Conservation (phyloP, 495 filamentous ascomycete species). For the Annulohypoxylon bovei region DNA sequence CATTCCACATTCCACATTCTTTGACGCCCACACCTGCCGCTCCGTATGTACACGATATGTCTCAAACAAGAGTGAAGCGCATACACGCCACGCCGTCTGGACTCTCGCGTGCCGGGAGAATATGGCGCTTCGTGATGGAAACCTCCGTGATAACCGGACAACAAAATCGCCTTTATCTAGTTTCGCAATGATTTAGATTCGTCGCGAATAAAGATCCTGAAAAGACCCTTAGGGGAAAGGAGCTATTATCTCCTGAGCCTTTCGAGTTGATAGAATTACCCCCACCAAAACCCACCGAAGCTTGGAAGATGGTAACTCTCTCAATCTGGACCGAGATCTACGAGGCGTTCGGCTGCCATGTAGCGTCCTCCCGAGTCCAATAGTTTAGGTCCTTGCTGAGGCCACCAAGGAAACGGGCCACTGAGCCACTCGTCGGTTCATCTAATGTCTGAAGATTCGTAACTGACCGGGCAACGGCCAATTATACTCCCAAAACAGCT, state of each 20-base stretch:
- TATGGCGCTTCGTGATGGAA: conserved; percentile 31
- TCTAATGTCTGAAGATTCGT: conserved; percentile 33
- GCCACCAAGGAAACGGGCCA: conserved; percentile 34
- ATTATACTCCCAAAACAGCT: conserved; percentile 28
- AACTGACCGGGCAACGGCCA: conserved; percentile 37
- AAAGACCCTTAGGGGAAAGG: conserved; percentile 6
- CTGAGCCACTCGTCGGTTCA: conserved; percentile 17
- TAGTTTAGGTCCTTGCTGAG: conserved; percentile 28
- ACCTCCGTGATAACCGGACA: conserved; percentile 6
- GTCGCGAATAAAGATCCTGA: conserved; percentile 18
- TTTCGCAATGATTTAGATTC: conserved; percentile 20
- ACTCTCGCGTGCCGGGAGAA: conserved; percentile 13
- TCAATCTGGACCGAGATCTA: conserved; percentile 44
- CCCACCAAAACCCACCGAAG: conserved; percentile 34
- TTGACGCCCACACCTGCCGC: conserved; percentile 5
- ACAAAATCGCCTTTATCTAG: conserved; percentile 21
- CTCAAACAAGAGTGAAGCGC: conserved; percentile 39
- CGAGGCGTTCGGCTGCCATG: conserved; percentile 40
- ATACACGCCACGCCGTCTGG: conserved; percentile 18
- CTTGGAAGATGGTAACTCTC: conserved; percentile 26
- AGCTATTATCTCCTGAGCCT: conserved; percentile 18
- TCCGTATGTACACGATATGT: conserved; percentile 33
- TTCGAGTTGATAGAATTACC: conserved; percentile 40
- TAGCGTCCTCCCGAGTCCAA: conserved; percentile 39
- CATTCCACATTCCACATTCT: conserved; percentile 14